These are phyloP conservation scores for Cephalotrichum gorgonifer DNA, from an alignment of 2,329 filamentous ascomycete genomes.

Conservation along the genomic window DNA sequence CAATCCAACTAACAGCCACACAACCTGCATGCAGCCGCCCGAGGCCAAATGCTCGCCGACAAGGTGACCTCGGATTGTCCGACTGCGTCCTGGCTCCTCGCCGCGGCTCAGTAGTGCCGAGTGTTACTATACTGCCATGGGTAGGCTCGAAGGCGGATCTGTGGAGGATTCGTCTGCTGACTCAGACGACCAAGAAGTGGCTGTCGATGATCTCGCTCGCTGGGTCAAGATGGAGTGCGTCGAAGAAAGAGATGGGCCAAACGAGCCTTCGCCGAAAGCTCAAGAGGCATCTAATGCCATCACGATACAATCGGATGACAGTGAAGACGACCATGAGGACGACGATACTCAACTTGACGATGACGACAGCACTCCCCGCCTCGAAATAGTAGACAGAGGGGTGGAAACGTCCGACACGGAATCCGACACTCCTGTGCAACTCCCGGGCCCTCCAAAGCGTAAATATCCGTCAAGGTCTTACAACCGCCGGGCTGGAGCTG, in stretches of 20 bases:
- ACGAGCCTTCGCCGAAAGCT: not conserved
- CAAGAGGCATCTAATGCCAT: not conserved
- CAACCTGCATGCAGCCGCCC: no score
- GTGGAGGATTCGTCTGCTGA: not conserved
- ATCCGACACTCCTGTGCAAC: no score
- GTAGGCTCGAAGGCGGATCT: not conserved
- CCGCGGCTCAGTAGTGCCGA: no score
- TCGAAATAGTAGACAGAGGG: conserved; percentile 1
- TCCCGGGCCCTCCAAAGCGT: no score
- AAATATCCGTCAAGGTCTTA: no score
- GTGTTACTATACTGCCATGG: no score
- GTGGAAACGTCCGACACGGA: no score
- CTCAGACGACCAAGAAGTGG: not conserved
- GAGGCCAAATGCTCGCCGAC: no score
- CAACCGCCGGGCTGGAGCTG: no score
- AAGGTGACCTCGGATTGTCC: no score
- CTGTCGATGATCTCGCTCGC: not conserved
- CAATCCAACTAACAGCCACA: no score
- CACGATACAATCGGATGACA: not conserved
- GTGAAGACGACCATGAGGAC: not conserved
- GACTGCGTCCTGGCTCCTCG: no score
- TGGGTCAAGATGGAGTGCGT: not conserved
- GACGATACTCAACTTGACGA: not conserved
- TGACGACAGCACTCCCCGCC: not conserved
- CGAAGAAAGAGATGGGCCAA: not conserved